phyloP scores from a whole-genome alignment of 257 asterid species.

The Paulownia fortunei region DNA sequence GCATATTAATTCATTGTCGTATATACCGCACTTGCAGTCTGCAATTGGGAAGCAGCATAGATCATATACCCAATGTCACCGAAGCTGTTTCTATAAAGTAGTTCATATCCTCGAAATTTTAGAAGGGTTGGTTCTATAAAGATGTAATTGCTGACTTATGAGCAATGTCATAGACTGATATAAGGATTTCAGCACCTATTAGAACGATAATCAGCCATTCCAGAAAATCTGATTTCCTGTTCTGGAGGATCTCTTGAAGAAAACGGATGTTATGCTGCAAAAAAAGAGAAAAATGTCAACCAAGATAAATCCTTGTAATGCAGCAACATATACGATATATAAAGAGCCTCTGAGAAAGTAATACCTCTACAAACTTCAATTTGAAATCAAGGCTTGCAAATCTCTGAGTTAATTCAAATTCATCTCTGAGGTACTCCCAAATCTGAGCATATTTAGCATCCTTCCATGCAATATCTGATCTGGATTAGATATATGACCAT shows the following conservation, averaged over 20 bases:
- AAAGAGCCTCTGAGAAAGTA: neutral
- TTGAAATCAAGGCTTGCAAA: constrained; percentile 73
- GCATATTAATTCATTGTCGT: too few relatives aligned
- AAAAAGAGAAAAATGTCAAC: constrained; percentile 19
- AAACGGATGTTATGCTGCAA: constrained; percentile 78
- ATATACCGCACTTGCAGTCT: too few relatives aligned
- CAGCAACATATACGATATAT: neutral
- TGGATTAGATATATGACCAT: constrained; percentile 12
- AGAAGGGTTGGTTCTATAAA: constrained; percentile 17
- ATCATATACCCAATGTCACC: neutral
- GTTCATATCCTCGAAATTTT: neutral
- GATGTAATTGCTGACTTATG: constrained; percentile 45
- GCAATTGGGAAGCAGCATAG: too few relatives aligned
- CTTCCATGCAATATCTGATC: constrained; percentile 73
- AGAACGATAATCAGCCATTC: constrained; percentile 75
- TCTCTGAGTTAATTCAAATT: constrained; percentile 74
- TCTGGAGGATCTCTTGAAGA: constrained; percentile 77
- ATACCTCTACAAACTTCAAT: constrained; percentile 75
- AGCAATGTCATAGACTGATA: constrained; percentile 66
- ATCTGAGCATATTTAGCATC: constrained; percentile 80
- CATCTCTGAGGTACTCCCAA: constrained; percentile 78
- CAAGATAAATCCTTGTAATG: neutral
- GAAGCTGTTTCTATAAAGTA: neutral
- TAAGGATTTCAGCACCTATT: constrained; percentile 64
- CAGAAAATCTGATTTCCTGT: constrained; percentile 68